These are phyloP conservation scores for Cryphonectria japonica DNA, from an alignment of 2,329 filamentous ascomycete species.

Conservation along the genomic window DNA sequence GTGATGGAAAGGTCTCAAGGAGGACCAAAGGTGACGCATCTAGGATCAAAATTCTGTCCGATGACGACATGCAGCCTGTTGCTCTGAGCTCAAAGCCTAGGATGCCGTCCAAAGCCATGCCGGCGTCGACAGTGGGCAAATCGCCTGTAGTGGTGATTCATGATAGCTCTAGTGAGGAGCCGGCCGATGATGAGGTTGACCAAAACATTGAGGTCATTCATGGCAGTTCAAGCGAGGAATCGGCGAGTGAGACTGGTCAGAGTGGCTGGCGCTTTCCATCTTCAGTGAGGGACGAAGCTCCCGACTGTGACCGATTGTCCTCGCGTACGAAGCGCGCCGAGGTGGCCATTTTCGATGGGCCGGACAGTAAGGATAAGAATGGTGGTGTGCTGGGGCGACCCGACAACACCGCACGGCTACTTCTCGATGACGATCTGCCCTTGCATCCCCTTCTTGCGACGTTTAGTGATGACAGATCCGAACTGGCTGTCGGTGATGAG, in stretches of 20 bases:
- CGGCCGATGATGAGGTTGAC: background rate
- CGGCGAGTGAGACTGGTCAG: background rate
- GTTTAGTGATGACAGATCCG: background rate
- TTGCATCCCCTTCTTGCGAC: background rate
- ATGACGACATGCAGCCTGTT: background rate
- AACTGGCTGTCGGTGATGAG: background rate
- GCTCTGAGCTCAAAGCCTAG: background rate
- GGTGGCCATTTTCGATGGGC: background rate
- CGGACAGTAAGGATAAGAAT: constrained; percentile 3
- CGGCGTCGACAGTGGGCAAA: background rate
- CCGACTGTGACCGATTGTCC: background rate
- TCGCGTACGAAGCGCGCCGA: constrained; percentile 5
- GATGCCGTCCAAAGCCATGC: background rate
- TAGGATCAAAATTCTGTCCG: background rate
- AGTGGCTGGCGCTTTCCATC: too few relatives aligned
- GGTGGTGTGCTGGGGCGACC: background rate
- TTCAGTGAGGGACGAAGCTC: background rate
- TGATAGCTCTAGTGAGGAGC: constrained; percentile 2
- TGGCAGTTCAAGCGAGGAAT: background rate
- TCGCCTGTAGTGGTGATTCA: constrained; percentile 2
- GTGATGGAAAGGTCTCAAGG: background rate
- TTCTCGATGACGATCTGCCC: constrained; percentile 3
- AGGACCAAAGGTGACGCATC: background rate
- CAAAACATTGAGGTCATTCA: background rate
- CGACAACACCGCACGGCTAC: constrained; percentile 3